Conservation (phyloP, 2,329 filamentous ascomycete species). For the Fusarium sp. region DNA sequence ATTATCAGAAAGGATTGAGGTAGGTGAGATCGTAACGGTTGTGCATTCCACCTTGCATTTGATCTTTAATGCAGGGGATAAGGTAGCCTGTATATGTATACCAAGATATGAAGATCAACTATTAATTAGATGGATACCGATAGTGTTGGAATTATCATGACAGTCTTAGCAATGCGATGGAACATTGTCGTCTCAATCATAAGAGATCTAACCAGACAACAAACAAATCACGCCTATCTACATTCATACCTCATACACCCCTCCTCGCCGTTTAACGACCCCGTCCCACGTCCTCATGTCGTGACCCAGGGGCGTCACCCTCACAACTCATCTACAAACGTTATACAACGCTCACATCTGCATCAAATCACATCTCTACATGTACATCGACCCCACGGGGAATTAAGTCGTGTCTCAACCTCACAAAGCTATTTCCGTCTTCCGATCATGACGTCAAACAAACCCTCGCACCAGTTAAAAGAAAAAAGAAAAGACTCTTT, state of each 20-base stretch:
- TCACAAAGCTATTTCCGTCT: slow-evolving; percentile 38
- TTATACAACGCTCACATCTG: not conserved
- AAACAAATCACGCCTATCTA: not conserved
- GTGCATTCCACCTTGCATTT: slow-evolving; percentile 1
- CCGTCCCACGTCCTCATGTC: slow-evolving; percentile 44
- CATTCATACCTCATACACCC: slow-evolving; percentile 5
- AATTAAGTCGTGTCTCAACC: slow-evolving; percentile 24
- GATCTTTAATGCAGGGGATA: not conserved
- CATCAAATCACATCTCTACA: not conserved
- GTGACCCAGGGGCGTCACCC: slow-evolving; percentile 37
- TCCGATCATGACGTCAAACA: slow-evolving; percentile 30
- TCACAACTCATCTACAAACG: not conserved
- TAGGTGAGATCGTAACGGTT: not conserved
- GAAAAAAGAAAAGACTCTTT: not conserved
- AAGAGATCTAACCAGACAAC: not conserved
- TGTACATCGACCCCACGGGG: slow-evolving; percentile 15
- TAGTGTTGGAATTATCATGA: too few species aligned
- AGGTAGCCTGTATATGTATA: too few species aligned
- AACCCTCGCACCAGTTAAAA: not conserved
- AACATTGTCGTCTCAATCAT: not conserved
- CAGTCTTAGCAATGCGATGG: not conserved
- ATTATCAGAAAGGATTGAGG: not conserved
- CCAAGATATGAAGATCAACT: not conserved
- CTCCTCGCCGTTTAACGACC: slow-evolving; percentile 36
- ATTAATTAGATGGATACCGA: too few species aligned